Evolutionary conservation across 768 basidiomycete genomes (phyloP), one percentile per base, ranked within the genome.

Genomic region (Amanita brunnescens): DNA sequence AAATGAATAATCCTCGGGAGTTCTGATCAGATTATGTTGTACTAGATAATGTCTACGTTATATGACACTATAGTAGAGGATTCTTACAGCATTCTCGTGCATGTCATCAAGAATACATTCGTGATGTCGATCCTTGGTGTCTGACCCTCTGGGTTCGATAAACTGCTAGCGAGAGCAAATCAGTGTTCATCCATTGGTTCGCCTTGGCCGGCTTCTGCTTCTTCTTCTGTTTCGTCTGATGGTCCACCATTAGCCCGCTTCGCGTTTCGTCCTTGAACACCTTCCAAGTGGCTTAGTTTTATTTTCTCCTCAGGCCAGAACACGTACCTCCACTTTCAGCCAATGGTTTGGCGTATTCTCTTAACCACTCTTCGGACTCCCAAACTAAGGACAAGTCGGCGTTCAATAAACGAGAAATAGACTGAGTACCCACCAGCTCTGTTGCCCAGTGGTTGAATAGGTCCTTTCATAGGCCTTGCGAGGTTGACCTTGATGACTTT

Each of bases 361-460:
- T 71, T 26, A 95, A 69, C 93, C 93, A 97, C 55, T 96, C 92
- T 66, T 97, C 94, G 0, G 88, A 86, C 62, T 93, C 90, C 94
- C 94, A 97, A 57, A 97, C 93, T 95, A 60, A 7, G 51, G n/a
- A 46, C 38, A 14, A 16, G 14, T 51, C 33, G 43, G 42, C 35
- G 30, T 14, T 21, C n/a, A 24, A n/a, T 21, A 13, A 48, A 23
- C 13, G 40, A 30, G 18, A 49, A 34, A 33, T 33, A 43, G 32
- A 21, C 20, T 43, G 18, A 35, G 39, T 5, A 73, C 85, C 44
- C 63, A 88, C 88, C 77, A 41, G 89, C 87, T 71, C 87, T 77
- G 68, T 89, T 89, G 32, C 82, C 80, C 49, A 71, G 74, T n/a
- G 72, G 73, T 58, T 85, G 81, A 40, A 81, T 65, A 30, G 81